Evolutionary conservation across 805 yeast genomes (phyloP).

Genomic region (Yarrowia deformans): DNA sequence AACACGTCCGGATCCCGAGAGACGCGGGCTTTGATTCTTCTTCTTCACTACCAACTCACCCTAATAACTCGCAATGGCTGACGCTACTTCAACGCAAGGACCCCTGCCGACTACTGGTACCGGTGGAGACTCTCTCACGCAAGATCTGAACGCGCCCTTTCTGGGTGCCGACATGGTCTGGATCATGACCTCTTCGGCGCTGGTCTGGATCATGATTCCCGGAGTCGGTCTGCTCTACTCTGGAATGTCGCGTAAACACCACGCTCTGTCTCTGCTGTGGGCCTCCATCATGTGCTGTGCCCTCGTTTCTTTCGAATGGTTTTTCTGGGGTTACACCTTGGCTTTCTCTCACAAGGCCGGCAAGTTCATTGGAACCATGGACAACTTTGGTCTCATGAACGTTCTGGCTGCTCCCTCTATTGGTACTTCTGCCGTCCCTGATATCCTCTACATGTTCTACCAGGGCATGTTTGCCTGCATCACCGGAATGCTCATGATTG

Average conservation of each 20-base stretch:
- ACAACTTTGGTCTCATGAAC: conserved; percentile 78
- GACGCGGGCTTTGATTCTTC: conserved; percentile 5
- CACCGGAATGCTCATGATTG: conserved; percentile 92
- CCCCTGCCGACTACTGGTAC: conserved; percentile 50
- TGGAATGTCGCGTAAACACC: conserved; percentile 93
- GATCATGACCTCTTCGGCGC: conserved; percentile 58
- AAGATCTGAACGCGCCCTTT: conserved; percentile 73
- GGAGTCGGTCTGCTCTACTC: conserved; percentile 94
- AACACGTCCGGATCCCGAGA: background rate
- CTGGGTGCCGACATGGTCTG: conserved; percentile 82
- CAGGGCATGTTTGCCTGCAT: conserved; percentile 97
- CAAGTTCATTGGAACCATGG: conserved; percentile 79
- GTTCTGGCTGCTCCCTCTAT: conserved; percentile 83
- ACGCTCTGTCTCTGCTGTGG: conserved; percentile 94
- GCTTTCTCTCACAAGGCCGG: conserved; percentile 77
- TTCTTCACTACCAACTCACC: background rate
- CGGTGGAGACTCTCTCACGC: conserved; percentile 81
- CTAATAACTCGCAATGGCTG: conserved; percentile 34
- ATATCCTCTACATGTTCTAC: conserved; percentile 85
- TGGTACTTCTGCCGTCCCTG: conserved; percentile 72
- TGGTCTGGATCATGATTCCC: conserved; percentile 84
- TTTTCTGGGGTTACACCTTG: conserved; percentile 96
- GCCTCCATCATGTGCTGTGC: conserved; percentile 89
- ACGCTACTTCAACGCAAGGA: conserved; percentile 36
- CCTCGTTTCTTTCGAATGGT: conserved; percentile 91